Evolutionary conservation across 768 basidiomycete genomes (phyloP).

Genomic region (Zangia roseola): DNA sequence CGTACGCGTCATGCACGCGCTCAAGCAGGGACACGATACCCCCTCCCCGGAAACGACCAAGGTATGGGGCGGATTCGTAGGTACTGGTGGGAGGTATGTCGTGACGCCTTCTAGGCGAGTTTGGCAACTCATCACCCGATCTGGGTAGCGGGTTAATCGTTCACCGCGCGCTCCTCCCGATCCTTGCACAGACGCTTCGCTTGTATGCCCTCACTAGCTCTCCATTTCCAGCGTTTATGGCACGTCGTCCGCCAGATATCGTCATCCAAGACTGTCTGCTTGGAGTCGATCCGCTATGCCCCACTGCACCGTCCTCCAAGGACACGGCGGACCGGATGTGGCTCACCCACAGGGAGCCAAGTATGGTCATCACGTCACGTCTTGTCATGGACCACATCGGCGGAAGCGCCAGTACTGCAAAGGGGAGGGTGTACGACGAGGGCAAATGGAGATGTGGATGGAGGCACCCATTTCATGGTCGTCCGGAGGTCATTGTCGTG

Average conservation of each 20-base stretch:
- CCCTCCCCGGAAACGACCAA: slow-evolving; percentile 15
- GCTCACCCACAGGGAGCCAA: slow-evolving; percentile 15
- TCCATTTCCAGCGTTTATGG: slow-evolving; percentile 26
- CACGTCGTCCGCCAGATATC: slow-evolving; percentile 37
- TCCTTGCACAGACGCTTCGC: slow-evolving; percentile 32
- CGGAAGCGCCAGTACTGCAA: slow-evolving; percentile 35
- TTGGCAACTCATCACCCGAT: not conserved
- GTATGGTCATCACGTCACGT: slow-evolving; percentile 41
- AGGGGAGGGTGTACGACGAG: slow-evolving; percentile 26
- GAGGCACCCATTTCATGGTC: slow-evolving; percentile 45
- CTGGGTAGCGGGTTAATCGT: slow-evolving; percentile 40
- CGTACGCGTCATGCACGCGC: slow-evolving; percentile 30
- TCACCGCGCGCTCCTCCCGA: slow-evolving; percentile 35
- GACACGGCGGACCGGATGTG: slow-evolving; percentile 4
- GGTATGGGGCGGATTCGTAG: slow-evolving; percentile 39
- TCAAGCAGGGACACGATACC: slow-evolving; percentile 21
- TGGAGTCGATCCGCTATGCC: slow-evolving; percentile 39
- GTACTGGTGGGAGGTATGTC: slow-evolving; percentile 41
- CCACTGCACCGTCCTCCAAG: slow-evolving; percentile 14
- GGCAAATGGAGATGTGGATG: slow-evolving; percentile 46
- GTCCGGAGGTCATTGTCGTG: slow-evolving; percentile 36
- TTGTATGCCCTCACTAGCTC: slow-evolving; percentile 31
- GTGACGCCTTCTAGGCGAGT: not conserved
- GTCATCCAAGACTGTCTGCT: slow-evolving; percentile 44
- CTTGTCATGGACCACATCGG: slow-evolving; percentile 45